A percentile compares a stretch with the other conserved stretches of the same genome.
These are phyloP conservation scores for Adansonia gregorii DNA, from an alignment of 441 rosid genomes.

Conservation along the genomic window DNA sequence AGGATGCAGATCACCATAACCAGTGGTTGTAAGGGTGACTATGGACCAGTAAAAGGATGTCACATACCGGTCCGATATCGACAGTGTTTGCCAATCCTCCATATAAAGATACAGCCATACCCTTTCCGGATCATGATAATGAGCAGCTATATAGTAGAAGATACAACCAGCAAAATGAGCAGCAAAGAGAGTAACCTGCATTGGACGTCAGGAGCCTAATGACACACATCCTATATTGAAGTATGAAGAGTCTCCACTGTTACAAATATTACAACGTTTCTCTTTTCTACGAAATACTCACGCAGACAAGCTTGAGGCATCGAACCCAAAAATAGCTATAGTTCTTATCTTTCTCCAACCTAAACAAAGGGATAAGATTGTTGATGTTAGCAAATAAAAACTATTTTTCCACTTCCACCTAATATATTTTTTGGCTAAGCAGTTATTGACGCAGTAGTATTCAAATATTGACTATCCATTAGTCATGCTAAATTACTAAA, in stretches of 20 bases:
- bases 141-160: constrained; percentile 58
- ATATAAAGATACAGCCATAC: constrained; percentile 65
- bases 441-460: neutral
- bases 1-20: constrained; percentile 88
- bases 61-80: constrained; percentile 49
- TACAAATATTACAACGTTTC: neutral
- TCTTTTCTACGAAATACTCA: constrained; percentile 41
- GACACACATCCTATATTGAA: constrained; percentile 8
- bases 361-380: constrained; percentile 31
- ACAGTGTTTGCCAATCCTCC: constrained; percentile 41
- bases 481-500: neutral
- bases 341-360: constrained; percentile 84
- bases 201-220: constrained; percentile 15
- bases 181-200: constrained; percentile 81
- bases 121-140: constrained; percentile 44
- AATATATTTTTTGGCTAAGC: neutral
- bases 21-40: constrained; percentile 75
- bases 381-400: neutral
- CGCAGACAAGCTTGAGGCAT: constrained; percentile 64
- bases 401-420: neutral
- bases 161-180: constrained; percentile 77
- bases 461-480: neutral
- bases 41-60: constrained; percentile 82
- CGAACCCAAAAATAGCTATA: constrained; percentile 72
- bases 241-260: neutral